Evolutionary conservation across 2,329 filamentous ascomycete species (phyloP).

Genomic region (Paraphoma sp.): DNA sequence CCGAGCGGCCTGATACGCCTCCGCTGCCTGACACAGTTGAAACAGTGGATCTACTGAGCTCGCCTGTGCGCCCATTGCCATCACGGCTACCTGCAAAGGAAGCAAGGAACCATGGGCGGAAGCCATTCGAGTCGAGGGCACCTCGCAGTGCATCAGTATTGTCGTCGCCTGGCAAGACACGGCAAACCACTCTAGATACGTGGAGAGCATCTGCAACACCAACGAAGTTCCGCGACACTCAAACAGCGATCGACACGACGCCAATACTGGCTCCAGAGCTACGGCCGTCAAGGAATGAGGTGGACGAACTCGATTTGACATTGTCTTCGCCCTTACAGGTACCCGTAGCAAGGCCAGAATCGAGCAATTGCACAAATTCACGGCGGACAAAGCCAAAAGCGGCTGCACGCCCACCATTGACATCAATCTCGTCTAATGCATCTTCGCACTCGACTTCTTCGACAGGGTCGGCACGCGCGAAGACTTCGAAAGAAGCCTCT

Average conservation of each 20-base stretch:
- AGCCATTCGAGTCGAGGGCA: constrained; percentile 7
- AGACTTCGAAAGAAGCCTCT: constrained; percentile 4
- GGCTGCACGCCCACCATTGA: constrained; percentile 27
- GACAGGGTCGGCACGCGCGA: constrained; percentile 9
- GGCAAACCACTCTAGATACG: constrained; percentile 40
- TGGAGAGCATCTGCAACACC: constrained; percentile 38
- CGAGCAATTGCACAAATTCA: constrained; percentile 1
- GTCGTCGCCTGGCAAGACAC: constrained; percentile 26
- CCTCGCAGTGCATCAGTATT: constrained; percentile 18
- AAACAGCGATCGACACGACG: constrained; percentile 5
- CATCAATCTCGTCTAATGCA: constrained; percentile 35
- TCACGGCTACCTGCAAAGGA: constrained; percentile 35
- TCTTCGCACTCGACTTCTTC: constrained; percentile 20
- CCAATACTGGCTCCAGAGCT: constrained; percentile 26
- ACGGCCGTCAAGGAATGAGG: constrained; percentile 12
- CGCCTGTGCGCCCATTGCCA: constrained; percentile 29
- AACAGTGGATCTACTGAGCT: constrained; percentile 34
- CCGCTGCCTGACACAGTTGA: constrained; percentile 28
- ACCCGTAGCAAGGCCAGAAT: not conserved
- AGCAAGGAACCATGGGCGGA: constrained; percentile 16
- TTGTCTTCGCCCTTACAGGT: constrained; percentile 26
- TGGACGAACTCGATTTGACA: constrained; percentile 41
- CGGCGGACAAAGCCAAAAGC: constrained; percentile 6
- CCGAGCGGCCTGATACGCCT: constrained; percentile 26
- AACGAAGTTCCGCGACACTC: constrained; percentile 18